These are phyloP conservation scores for Hypoxylon sp. DNA, from an alignment of 2,329 filamentous ascomycete species.

Conservation along the genomic window DNA sequence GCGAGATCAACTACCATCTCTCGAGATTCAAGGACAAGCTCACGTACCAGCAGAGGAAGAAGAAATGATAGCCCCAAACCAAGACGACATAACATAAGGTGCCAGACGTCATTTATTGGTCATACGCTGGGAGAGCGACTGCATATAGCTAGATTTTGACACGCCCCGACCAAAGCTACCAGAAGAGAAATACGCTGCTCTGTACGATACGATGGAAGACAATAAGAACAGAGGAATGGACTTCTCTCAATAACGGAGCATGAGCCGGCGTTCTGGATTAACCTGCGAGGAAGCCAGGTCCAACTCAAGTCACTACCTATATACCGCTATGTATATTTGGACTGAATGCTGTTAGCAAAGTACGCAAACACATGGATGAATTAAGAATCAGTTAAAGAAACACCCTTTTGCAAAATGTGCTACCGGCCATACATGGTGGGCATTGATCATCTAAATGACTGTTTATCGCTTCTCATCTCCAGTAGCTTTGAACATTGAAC, in stretches of 20 bases:
- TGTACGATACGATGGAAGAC: conserved; percentile 32
- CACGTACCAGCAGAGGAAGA: conserved; percentile 71
- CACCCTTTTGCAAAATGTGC: background rate
- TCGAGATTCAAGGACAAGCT: conserved; percentile 80
- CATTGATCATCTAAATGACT: background rate
- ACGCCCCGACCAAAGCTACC: conserved; percentile 2
- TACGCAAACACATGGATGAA: conserved; percentile 9
- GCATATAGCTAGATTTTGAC: conserved; percentile 2
- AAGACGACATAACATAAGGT: background rate
- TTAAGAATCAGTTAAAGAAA: background rate
- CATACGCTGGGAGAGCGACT: background rate
- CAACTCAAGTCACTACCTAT: conserved; percentile 1
- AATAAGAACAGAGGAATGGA: conserved; percentile 5
- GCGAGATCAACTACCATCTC: conserved; percentile 92
- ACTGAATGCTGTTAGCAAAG: conserved; percentile 11
- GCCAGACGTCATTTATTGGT: background rate
- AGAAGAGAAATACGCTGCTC: conserved; percentile 2
- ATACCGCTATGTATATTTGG: conserved; percentile 26
- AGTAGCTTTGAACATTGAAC: background rate
- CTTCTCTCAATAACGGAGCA: conserved; percentile 23
- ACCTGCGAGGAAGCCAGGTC: conserved; percentile 1
- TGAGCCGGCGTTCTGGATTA: conserved; percentile 33
- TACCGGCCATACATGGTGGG: background rate
- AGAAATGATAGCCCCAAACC: conserved; percentile 41
- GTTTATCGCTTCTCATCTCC: background rate